Base-by-base conservation (phyloP, 1,284 basidiomycete genomes). In the Tranzscheliella williamsii region DNA sequence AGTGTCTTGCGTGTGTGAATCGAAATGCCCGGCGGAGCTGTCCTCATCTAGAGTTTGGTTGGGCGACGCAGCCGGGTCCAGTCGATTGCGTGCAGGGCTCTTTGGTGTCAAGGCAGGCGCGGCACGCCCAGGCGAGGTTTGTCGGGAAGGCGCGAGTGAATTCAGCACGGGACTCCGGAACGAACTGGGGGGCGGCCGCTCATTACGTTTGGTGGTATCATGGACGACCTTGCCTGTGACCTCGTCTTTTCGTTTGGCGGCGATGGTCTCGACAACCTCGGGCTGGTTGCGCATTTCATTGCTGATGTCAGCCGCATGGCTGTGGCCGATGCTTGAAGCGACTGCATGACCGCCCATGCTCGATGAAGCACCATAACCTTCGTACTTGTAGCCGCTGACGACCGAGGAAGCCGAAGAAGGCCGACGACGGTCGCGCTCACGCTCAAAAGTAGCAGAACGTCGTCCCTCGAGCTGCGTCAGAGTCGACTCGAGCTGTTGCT, bases 401-500 rank as follows among this genome's bases (percentile, higher is more conserved):
- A 55, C 53, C 8, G 56, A 43, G 0, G 51, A 52, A 2, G 45
- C 41, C 21, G 48, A 41, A 15, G 67, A 69, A 20, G 49, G 29
- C 16, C 68, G 45, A 18, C 67, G 45, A 18, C 40, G 36, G 15
- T 45, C 35, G 22, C 51, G 51, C 17, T 60, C 49, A 12, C 66
- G 60, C 24, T 70, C 67, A 20, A 68, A 61, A 2, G 66, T 67
- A 30, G 49, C 51, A 3, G 62, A 65, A 17, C 67, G 51, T 17
- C 71, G 56, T 4, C 63, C 67, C 43, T 74, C 72, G 24, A 74
- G 64, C 34, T 72, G 52, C 11, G 55, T 61, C 34, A 74, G 51
- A 8, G 72, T 74, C 2, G 51, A 57, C 40, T 74, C 72, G 41
- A 74, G 67, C 51, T 74, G 72, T 40, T 62, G 57, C 42, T 74